These are phyloP conservation scores for Gynandropsis gynandra DNA, from an alignment of 345 rosid species.

Conservation along the genomic window DNA sequence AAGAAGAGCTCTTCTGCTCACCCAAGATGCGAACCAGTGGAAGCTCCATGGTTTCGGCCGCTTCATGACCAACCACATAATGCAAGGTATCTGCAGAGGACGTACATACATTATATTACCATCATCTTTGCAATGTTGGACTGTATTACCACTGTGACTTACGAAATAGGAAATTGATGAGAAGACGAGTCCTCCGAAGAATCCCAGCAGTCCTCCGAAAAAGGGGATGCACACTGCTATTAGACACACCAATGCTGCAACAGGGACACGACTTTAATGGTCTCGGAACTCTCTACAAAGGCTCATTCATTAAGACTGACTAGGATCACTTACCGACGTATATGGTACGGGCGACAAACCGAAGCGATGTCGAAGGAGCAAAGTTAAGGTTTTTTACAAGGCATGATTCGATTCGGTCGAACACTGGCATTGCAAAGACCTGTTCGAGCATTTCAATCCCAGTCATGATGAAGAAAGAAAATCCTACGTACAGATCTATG, in stretches of 20 bases:
- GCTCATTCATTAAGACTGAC: no score
- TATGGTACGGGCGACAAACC: slow-evolving; percentile 20
- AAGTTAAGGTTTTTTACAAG: slow-evolving; percentile 24
- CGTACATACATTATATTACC: not conserved
- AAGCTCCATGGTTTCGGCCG: slow-evolving; percentile 29
- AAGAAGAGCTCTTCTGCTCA: no score
- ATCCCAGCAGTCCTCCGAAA: slow-evolving; percentile 41
- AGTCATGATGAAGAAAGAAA: no score
- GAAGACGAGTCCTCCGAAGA: slow-evolving; percentile 42
- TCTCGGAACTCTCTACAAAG: no score
- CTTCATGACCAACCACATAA: slow-evolving; percentile 40
- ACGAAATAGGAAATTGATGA: slow-evolving; percentile 40
- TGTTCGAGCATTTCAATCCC: no score
- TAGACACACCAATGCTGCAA: slow-evolving; percentile 29
- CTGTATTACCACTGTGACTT: slow-evolving; percentile 8
- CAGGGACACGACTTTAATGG: not conserved
- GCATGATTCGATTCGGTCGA: slow-evolving; percentile 31
- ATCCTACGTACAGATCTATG: no score
- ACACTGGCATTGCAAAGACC: slow-evolving; percentile 42
- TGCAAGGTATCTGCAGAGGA: slow-evolving; percentile 36
- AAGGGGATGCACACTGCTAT: slow-evolving; percentile 37
- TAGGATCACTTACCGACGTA: slow-evolving; percentile 30
- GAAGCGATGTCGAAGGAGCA: slow-evolving; percentile 28
- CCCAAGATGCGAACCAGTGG: slow-evolving; percentile 25
- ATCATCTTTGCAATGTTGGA: not conserved